A percentile compares a stretch with the other conserved stretches of the same genome.
phyloP scores from a whole-genome alignment of 2,329 filamentous ascomycete genomes.

The Microsporum ferrugineum region DNA sequence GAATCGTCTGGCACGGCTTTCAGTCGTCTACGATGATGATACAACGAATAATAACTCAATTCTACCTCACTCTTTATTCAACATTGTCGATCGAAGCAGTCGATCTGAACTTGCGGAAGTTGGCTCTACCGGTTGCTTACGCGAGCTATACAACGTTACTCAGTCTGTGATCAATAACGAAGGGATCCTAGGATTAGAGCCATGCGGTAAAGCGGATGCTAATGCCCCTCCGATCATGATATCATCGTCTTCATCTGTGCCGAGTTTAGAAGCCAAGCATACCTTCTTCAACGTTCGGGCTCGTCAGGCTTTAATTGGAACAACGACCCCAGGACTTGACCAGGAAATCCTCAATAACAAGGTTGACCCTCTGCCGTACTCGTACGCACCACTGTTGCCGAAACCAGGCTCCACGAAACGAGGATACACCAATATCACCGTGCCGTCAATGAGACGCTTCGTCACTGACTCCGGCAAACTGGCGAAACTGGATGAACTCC shows the following conservation, averaged over 20 bases:
- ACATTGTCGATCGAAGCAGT: constrained; percentile 61
- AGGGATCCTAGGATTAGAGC: constrained; percentile 67
- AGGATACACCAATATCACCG: constrained; percentile 78
- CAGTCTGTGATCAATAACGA: constrained; percentile 52
- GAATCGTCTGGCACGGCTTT: constrained; percentile 54
- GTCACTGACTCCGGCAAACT: constrained; percentile 97
- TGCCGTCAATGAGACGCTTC: constrained; percentile 94
- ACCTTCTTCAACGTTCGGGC: constrained; percentile 68
- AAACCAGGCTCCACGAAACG: constrained; percentile 68
- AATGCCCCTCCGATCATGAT: constrained; percentile 79
- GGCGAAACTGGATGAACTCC: constrained; percentile 73
- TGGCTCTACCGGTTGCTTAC: constrained; percentile 60
- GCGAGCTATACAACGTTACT: constrained; percentile 68
- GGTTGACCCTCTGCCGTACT: constrained; percentile 44
- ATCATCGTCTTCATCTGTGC: constrained; percentile 56
- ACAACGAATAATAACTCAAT: constrained; percentile 50
- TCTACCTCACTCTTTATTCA: constrained; percentile 67
- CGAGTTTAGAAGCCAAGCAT: constrained; percentile 52
- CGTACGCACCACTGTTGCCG: constrained; percentile 62
- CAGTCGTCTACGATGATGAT: constrained; percentile 55
- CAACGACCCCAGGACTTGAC: constrained; percentile 50
- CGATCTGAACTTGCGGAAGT: constrained; percentile 57
- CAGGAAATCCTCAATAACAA: constrained; percentile 62
- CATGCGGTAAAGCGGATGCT: constrained; percentile 64
- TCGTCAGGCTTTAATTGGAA: constrained; percentile 63